Evolutionary conservation across 164 flowering plant species (phyloP), one percentile per base, ranked within the genome.

Genomic region (Kalanchoe fedtschenkoi): DNA sequence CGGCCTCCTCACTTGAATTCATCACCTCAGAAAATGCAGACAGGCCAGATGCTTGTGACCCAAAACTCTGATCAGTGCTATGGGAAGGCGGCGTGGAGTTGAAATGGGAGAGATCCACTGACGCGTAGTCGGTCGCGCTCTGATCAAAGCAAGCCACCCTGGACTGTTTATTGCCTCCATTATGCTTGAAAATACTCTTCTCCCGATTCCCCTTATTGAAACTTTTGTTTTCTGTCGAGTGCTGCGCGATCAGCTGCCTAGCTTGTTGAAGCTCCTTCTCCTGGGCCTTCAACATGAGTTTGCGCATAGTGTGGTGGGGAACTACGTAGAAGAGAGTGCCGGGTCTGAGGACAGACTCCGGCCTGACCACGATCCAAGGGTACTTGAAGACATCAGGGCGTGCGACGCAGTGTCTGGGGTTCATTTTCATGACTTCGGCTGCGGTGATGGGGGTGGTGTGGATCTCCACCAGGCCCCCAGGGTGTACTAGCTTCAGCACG

Each of bases 311-410:
- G 64, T 39, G 73, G 24, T 76, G 61, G 8, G 89, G 87, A 24
- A 87, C 84, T 32, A 83, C 69, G 60, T 61, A 78, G 71, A 75
- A 83, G 14, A 83, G 78, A 42, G 62, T 74, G 7, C 89, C 87
- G 0, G 70, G 85, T 13, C 46, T 38, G 42, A 84, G 66, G 60
- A 79, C 41, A 0, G 93, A 73, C 26, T 80, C 84, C 1, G 88
- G 83, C 9, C 60, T 66, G 60, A 87, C 83, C 16, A 87, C 87
- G 9, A 81, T 68, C 81, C 81, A 81, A 4, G 93, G 93, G 57
- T 26, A 72, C 69, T 75, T 59, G 70, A 84, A 84, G 3, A 84
- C 74, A 65, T 87, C 89, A 1, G 89, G 84, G 30, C 85, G 61
- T 2, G 93, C 74, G 24, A 87, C 46, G 42, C 80, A 69, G 78